Evolutionary conservation across 2,329 filamentous ascomycete species (phyloP), one percentile per base, ranked within the genome.

Genomic region (Aphanocladium album): DNA sequence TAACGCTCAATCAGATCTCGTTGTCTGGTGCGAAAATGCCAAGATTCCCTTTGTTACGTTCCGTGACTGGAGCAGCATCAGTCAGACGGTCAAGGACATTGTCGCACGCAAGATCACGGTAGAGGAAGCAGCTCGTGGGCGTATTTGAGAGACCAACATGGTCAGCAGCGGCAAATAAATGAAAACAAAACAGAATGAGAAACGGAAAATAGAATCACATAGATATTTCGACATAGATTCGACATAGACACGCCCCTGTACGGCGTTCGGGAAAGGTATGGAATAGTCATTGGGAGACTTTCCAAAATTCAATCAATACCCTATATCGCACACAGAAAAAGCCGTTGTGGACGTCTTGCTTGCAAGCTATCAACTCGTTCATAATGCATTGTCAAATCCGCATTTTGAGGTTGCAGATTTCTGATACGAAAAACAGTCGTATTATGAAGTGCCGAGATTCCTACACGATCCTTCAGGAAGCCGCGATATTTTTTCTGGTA

Each of bases 11-110:
- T 45, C 35, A 91, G 92, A 98, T 74, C 83, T 98, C 60, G 89
- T 97, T 64, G 86, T 83, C 16, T 97, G 91, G 77, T 97, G 93
- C 72, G 88, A 93, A 68, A 86, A 85, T 59, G 86, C 96, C 73
- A 84, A 89, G 11, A 87, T 96, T 21, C 92, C 93, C 0, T 97
- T 96, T 73, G 93, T 90, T 16, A 86, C 90, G 3, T 97, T 97
- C 72, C 81, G 90, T 68, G 86, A 93, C 77, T 97, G 93, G 85
- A 84, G 83, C 7, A 85, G 87, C 64, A 96, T 96, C 69, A 80
- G 90, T 52, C 79, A 83, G 63, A 89, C 88, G 33, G 88, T 91
- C 63, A 87, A 91, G 77, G 86, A 89, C 62, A 91, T 97, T 68
- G 82, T 80, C n/a, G 84, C 84, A 35, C 91, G 90, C 25, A 87